Evolutionary conservation across 805 yeast genomes (phyloP).

Genomic region (Candida hungchunana): DNA sequence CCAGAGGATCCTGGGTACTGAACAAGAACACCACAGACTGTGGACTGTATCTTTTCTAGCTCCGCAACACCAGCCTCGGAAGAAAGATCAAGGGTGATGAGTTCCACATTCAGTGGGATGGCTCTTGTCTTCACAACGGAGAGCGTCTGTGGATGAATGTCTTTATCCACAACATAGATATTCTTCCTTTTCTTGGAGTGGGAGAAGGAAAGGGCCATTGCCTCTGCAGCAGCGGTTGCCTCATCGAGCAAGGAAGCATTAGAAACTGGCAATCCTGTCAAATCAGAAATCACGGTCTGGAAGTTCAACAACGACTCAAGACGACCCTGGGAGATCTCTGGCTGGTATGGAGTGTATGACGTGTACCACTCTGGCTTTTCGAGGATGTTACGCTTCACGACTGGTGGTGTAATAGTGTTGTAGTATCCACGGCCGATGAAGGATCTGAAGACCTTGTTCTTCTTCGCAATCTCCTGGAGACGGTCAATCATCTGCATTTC

Average conservation of each 20-base stretch:
- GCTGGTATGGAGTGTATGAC: constrained; percentile 97
- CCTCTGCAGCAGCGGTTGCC: constrained; percentile 97
- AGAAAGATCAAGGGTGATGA: constrained; percentile 53
- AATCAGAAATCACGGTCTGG: constrained; percentile 86
- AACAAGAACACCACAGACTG: constrained; percentile 75
- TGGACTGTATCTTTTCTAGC: constrained; percentile 31
- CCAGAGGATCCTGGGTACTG: constrained; percentile 95
- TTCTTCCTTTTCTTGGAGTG: constrained; percentile 60
- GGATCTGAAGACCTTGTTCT: constrained; percentile 69
- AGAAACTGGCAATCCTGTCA: constrained; percentile 93
- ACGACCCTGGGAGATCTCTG: constrained; percentile 96
- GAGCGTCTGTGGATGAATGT: constrained; percentile 81
- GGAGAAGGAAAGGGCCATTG: constrained; percentile 81
- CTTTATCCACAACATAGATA: constrained; percentile 67
- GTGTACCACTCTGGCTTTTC: constrained; percentile 99
- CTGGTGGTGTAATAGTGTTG: constrained; percentile 86
- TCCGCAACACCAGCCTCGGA: constrained; percentile 35
- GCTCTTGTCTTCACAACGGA: constrained; percentile 81
- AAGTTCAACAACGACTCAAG: constrained; percentile 84
- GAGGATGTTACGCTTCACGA: constrained; percentile 84
- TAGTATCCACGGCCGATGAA: constrained; percentile 94
- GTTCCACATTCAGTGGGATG: constrained; percentile 60
- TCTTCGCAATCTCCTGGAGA: constrained; percentile 61
- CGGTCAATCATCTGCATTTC: constrained; percentile 78
- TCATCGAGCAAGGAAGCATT: constrained; percentile 94